These are phyloP conservation scores for Solanum piurae DNA, from an alignment of 257 asterid species.

Conservation along the genomic window DNA sequence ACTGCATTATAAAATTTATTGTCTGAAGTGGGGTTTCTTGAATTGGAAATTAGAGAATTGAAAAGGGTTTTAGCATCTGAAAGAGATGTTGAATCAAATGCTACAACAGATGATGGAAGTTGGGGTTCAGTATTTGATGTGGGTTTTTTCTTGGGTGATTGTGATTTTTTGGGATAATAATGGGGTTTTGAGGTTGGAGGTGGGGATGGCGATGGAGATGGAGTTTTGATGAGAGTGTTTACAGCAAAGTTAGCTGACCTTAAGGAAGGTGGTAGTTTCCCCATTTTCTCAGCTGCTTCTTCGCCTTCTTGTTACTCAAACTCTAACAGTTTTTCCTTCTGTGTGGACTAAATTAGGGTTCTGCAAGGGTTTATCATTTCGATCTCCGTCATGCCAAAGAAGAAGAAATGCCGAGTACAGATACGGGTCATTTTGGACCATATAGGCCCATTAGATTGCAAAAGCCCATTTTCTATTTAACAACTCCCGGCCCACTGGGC, in stretches of 20 bases:
- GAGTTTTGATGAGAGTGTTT: constrained; percentile 24
- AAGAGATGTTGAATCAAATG: constrained; percentile 47
- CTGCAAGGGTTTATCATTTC: constrained; percentile 23
- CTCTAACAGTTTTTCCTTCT: background rate
- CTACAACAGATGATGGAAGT: constrained; percentile 20
- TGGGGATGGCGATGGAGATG: background rate
- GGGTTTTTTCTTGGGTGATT: constrained; percentile 10
- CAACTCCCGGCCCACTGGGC: background rate
- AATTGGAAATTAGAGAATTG: constrained; percentile 49
- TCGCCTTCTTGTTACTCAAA: background rate
- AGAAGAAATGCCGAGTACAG: background rate
- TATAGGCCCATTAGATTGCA: background rate
- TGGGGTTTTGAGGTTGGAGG: constrained; percentile 11
- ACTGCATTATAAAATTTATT: constrained; percentile 47
- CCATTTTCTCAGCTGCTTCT: constrained; percentile 24
- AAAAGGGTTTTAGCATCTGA: constrained; percentile 73
- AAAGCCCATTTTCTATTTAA: background rate
- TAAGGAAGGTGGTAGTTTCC: constrained; percentile 46
- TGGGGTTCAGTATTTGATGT: background rate
- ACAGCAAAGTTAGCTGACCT: constrained; percentile 32
- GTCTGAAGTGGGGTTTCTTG: constrained; percentile 36
- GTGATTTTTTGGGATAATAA: constrained; percentile 7
- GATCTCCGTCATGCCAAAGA: background rate
- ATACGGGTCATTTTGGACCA: background rate
- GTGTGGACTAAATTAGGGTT: constrained; percentile 30